A percentile compares a stretch with the other conserved stretches of the same genome.
Conservation (phyloP, 371 early-diverging fungal genomes). For the Mucor irregularis region DNA sequence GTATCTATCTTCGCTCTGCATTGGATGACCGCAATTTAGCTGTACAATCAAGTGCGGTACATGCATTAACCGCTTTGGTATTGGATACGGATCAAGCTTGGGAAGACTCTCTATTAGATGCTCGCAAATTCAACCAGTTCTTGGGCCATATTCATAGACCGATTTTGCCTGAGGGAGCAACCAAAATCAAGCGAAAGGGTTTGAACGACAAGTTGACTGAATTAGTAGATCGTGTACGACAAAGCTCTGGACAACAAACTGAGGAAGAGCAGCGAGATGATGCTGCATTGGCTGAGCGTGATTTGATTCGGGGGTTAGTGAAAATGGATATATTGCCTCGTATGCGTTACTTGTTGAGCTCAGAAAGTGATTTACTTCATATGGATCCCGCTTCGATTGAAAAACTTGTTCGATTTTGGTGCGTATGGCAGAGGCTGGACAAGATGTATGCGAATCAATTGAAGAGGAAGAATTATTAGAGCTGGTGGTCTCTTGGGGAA, state of each 20-base stretch:
- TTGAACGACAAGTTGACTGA: slow-evolving; percentile 21
- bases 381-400: slow-evolving; percentile 42
- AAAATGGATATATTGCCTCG: slow-evolving; percentile 60
- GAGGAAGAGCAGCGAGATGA: slow-evolving; percentile 29
- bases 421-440: slow-evolving; percentile 47
- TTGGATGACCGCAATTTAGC: slow-evolving; percentile 67
- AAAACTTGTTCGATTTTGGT: slow-evolving; percentile 47
- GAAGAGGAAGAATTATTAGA: slow-evolving; percentile 52
- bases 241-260: slow-evolving; percentile 20
- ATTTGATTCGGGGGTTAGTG: slow-evolving; percentile 54
- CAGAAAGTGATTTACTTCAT: slow-evolving; percentile 32
- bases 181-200: slow-evolving; percentile 3
- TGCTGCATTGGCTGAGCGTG: slow-evolving; percentile 52
- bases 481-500: slow-evolving; percentile 41
- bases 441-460: slow-evolving; percentile 44
- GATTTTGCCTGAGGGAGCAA: background rate
- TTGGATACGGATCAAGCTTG: slow-evolving; percentile 23
- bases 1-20: slow-evolving; percentile 60
- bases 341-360: slow-evolving; percentile 50
- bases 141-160: slow-evolving; percentile 30
- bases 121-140: slow-evolving; percentile 22
- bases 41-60: slow-evolving; percentile 56
- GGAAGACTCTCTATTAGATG: slow-evolving; percentile 1
- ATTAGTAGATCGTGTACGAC: slow-evolving; percentile 25
- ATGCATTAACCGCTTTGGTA: slow-evolving; percentile 48